Conservation (phyloP, 805 yeast species). For the Ogataea kodamae region DNA sequence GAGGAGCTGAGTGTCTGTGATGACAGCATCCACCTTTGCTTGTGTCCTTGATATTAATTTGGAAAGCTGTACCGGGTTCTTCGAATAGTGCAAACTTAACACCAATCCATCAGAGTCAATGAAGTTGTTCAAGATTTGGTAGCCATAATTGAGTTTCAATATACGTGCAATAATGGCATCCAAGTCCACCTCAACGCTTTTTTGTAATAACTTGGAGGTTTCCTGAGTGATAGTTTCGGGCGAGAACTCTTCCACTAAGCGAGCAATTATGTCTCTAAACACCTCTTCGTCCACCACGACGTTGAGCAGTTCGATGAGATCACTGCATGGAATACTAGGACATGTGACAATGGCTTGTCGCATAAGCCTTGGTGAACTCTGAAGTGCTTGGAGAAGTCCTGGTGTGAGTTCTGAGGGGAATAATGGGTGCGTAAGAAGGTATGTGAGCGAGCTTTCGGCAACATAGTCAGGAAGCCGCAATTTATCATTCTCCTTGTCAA, state of each 20-base stretch:
- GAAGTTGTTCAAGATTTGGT: conserved; percentile 58
- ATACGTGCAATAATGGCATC: conserved; percentile 46
- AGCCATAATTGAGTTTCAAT: conserved; percentile 47
- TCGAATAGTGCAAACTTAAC: conserved; percentile 56
- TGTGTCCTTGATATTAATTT: conserved; percentile 48
- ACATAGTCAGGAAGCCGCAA: conserved; percentile 31
- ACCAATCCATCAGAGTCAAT: conserved; percentile 69
- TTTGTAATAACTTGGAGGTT: conserved; percentile 37
- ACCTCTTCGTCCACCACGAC: conserved; percentile 56
- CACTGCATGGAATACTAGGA: conserved; percentile 61
- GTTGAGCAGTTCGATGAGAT: conserved; percentile 59
- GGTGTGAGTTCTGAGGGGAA: conserved; percentile 62
- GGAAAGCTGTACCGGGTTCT: conserved; percentile 42
- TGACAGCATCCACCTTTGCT: conserved; percentile 33
- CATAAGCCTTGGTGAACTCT: conserved; percentile 56
- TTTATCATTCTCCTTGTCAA: conserved; percentile 25
- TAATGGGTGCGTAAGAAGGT: conserved; percentile 81
- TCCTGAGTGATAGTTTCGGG: conserved; percentile 52
- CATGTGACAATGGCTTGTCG: conserved; percentile 83
- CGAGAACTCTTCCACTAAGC: conserved; percentile 66
- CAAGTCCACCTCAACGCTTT: conserved; percentile 32
- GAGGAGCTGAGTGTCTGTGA: conserved; percentile 41
- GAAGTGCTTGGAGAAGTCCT: conserved; percentile 50
- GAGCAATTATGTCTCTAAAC: conserved; percentile 61
- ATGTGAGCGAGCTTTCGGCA: conserved; percentile 62